Evolutionary conservation across 208 protist species (phyloP).

Genomic region (Leishmania tarentolae): DNA sequence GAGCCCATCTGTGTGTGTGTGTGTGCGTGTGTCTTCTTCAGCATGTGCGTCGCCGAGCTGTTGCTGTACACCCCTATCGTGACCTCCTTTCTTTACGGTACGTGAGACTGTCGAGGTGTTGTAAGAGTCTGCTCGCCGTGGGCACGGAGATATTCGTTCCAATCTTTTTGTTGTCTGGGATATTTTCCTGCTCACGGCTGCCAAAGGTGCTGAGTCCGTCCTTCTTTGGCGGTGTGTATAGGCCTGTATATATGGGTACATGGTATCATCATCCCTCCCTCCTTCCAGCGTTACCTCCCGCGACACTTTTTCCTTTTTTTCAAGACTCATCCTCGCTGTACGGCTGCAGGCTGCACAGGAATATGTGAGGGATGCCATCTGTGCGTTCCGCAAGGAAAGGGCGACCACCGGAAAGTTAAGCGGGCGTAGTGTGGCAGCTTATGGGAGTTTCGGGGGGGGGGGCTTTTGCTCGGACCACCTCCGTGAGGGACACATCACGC

Average conservation of each 20-base stretch:
- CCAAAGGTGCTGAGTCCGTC: background rate
- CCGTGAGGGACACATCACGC: background rate
- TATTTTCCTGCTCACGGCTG: background rate
- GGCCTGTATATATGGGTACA: background rate
- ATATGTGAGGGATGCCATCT: background rate
- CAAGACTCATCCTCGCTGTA: background rate
- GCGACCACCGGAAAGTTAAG: background rate
- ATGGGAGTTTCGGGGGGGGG: background rate
- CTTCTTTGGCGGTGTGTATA: background rate
- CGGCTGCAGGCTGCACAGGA: background rate
- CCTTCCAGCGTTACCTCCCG: background rate
- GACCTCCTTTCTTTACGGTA: background rate
- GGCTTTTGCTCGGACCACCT: background rate
- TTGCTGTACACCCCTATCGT: background rate
- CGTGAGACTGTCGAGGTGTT: background rate
- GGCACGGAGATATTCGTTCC: too few relatives aligned
- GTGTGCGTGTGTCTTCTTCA: background rate
- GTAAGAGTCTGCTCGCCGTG: conserved; percentile 4
- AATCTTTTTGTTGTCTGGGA: too few relatives aligned
- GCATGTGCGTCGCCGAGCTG: background rate
- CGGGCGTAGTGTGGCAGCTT: background rate
- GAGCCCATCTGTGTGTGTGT: too few relatives aligned
- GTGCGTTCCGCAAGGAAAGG: background rate
- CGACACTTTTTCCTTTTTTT: background rate
- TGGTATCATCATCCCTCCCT: background rate